Base-by-base conservation (phyloP, 139 green algal genomes). In the Chlamydomonas urium region DNA sequence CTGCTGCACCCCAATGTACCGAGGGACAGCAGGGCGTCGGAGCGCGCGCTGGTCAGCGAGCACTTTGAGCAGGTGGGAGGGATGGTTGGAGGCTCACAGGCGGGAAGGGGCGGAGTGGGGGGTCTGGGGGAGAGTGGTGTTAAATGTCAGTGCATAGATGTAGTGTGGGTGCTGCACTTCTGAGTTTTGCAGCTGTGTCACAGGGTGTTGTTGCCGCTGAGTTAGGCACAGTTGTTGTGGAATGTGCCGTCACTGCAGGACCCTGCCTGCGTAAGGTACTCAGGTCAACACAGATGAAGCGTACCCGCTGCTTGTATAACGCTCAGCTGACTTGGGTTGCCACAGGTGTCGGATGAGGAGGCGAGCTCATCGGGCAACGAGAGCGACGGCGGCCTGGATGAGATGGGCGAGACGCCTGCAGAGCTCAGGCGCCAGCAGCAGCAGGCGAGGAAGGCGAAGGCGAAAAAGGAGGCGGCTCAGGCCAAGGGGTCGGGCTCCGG, bases 1-100 rank as follows among this genome's bases (percentile, higher is more conserved):
- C 3, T 83, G 71, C 82, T 96, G 65, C 93, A 98, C 79, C 93
- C 92, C 77, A 97, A 97, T 78, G 86, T 86, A 28, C 81, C 76
- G 8, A 35, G 57, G 10, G 48, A 72, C 32, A 26, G 24, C 19
- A 29, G 19, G 26, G 14, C 71, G 61, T 38, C 50, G 0, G 79
- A 84, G 36, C 72, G 71, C 21, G 31, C 75, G 66, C 74, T 93
- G 58, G 47, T 93, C 28, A 47, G 69, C 19, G 88, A 93, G 75
- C 87, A 96, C 65, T 90, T 92, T 73, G 65, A 38, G 65, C 26
- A 60, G 57, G 53, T 53, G 45, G 47, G 29, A 28, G 67, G 32
- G 2, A 23, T 23, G 4, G 67, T 65, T 82, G 72, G 66, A 80
- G 17, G 65, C 62, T 31, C n/a, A 23, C 50, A 69, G 38, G 38